phyloP scores from a whole-genome alignment of 2,329 filamentous ascomycete genomes.

The Aspergillus amoenus region DNA sequence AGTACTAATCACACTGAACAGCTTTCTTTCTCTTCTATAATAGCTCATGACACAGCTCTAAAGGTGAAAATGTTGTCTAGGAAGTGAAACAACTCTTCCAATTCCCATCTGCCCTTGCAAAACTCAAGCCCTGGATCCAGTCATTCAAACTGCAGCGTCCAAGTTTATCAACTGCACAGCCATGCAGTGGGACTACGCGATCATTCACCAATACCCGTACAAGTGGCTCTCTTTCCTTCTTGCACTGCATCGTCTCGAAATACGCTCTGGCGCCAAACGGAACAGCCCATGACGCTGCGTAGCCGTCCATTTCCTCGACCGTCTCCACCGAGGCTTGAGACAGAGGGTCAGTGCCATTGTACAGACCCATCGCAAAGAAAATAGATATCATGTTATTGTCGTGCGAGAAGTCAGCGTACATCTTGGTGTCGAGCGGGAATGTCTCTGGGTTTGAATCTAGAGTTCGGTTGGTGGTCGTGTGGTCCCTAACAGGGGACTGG shows the following conservation, averaged over 20 bases:
- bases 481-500: conserved; percentile 64
- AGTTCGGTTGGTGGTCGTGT: conserved; percentile 75
- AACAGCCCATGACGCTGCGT: conserved; percentile 73
- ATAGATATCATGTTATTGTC: conserved; percentile 83
- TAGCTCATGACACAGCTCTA: background rate
- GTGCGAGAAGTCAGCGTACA: conserved; percentile 91
- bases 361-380: conserved; percentile 75
- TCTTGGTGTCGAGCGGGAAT: conserved; percentile 66
- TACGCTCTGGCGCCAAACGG: conserved; percentile 81
- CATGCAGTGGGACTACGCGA: conserved; percentile 69
- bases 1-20: background rate
- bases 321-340: conserved; percentile 51
- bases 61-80: background rate
- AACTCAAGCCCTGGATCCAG: conserved; percentile 74
- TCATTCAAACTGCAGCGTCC: conserved; percentile 69
- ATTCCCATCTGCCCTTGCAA: conserved; percentile 68
- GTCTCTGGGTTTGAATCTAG: conserved; percentile 66
- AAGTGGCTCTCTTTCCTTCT: conserved; percentile 56
- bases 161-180: conserved; percentile 67
- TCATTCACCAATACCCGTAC: conserved; percentile 84
- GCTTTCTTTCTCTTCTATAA: background rate
- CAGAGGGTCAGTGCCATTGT: conserved; percentile 62
- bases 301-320: conserved; percentile 61
- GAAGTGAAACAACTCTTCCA: conserved; percentile 65
- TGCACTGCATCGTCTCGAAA: conserved; percentile 81